These are phyloP conservation scores for Exidia glandulosa DNA, from an alignment of 768 basidiomycete species.

Conservation along the genomic window DNA sequence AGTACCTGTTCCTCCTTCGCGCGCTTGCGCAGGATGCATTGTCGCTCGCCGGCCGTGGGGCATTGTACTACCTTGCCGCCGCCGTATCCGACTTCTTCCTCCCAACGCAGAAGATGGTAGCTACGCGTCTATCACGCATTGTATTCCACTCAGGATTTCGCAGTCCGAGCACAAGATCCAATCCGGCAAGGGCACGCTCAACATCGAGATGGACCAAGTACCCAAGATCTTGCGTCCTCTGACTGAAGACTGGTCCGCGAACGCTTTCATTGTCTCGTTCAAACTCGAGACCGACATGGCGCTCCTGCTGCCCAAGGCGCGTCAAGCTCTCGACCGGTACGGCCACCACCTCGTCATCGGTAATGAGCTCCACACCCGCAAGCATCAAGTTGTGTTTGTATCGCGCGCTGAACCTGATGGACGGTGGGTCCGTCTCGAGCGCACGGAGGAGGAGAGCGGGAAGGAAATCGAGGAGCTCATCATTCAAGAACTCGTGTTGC, in stretches of 20 bases:
- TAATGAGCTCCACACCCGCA: constrained; percentile 86
- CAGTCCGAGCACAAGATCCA: constrained; percentile 99
- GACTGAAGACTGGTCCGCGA: constrained; percentile 86
- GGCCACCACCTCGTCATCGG: constrained; percentile 97
- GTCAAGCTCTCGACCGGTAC: constrained; percentile 79
- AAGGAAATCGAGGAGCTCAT: constrained; percentile 95
- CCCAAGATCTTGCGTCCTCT: constrained; percentile 91
- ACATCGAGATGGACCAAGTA: constrained; percentile 98
- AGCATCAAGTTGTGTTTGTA: constrained; percentile 40
- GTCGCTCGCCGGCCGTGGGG: constrained; percentile 50
- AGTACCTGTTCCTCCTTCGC: constrained; percentile 87
- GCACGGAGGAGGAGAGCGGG: constrained; percentile 35
- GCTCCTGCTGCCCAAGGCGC: constrained; percentile 84
- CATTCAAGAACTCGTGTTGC: constrained; percentile 55
- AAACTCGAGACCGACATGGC: constrained; percentile 92
- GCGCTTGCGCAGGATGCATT: constrained; percentile 67
- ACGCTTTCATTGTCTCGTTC: constrained; percentile 92
- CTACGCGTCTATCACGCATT: too few species aligned
- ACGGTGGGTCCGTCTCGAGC: constrained; percentile 18
- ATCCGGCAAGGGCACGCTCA: constrained; percentile 85
- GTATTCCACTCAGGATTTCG: neutral
- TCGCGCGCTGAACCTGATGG: constrained; percentile 11
- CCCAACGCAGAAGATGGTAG: constrained; percentile 79
- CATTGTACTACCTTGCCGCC: constrained; percentile 94
- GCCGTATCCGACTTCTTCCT: constrained; percentile 98